Evolutionary conservation across 495 filamentous ascomycete genomes (phyloP).

Genomic region (Daldinia concentrica): DNA sequence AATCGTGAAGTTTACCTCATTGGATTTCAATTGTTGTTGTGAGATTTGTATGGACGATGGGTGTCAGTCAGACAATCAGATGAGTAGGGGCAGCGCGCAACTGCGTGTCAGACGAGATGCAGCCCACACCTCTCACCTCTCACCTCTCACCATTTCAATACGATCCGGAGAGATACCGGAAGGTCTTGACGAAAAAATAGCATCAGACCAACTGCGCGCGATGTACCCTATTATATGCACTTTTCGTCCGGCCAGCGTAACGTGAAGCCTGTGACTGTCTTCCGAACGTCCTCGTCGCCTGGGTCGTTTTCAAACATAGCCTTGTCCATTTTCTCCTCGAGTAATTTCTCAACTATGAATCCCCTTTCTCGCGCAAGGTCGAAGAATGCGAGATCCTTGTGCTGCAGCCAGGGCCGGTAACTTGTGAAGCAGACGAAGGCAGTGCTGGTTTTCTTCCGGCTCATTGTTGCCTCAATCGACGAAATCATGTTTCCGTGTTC

Average conservation of each 20-base stretch:
- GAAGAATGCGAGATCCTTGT: slow-evolving; percentile 88
- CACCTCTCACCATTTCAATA: slow-evolving; percentile 9
- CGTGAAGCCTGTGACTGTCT: slow-evolving; percentile 84
- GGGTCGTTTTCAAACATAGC: slow-evolving; percentile 90
- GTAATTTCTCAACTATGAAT: slow-evolving; percentile 76
- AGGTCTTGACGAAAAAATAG: slow-evolving; percentile 1
- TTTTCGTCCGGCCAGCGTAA: slow-evolving; percentile 60
- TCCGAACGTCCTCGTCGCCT: slow-evolving; percentile 77
- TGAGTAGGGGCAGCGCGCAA: slow-evolving; percentile 12
- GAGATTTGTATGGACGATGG: not conserved
- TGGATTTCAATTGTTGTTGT: not conserved
- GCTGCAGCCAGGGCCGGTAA: slow-evolving; percentile 87
- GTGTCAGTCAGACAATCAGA: not conserved
- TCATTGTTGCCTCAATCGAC: slow-evolving; percentile 72
- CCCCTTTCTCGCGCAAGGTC: slow-evolving; percentile 72
- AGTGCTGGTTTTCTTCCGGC: slow-evolving; percentile 59
- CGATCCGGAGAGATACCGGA: not conserved
- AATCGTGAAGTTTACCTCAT: slow-evolving; percentile 14
- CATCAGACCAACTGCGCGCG: not conserved
- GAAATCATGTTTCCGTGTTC: slow-evolving; percentile 80
- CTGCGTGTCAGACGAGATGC: slow-evolving; percentile 18
- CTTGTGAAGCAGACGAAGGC: slow-evolving; percentile 93
- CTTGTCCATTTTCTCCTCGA: slow-evolving; percentile 81
- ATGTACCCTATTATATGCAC: slow-evolving; percentile 20
- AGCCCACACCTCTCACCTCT: slow-evolving; percentile 8